Conservation (phyloP, 192 early-diverging fungal genomes). For the Chytriomyces sp. region DNA sequence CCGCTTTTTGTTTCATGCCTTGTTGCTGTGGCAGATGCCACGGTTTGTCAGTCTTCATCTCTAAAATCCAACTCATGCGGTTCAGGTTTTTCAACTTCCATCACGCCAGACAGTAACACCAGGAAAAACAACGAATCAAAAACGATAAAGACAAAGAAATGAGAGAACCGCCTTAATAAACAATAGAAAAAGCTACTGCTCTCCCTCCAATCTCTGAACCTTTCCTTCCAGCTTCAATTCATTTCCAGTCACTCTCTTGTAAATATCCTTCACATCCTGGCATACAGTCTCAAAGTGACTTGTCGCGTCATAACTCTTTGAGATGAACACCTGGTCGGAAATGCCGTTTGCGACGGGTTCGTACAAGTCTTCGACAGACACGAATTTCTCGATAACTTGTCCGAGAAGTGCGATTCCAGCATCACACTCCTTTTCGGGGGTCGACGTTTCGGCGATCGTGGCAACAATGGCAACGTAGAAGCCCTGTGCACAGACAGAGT, state of each 20-base stretch:
- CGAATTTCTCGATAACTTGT: slow-evolving; percentile 88
- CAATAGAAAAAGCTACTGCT: slow-evolving; percentile 12
- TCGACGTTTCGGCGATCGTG: slow-evolving; percentile 90
- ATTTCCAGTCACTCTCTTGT: slow-evolving; percentile 66
- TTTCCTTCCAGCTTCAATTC: slow-evolving; percentile 65
- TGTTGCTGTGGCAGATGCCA: too few species aligned
- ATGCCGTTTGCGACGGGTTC: slow-evolving; percentile 87
- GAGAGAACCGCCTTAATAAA: not conserved
- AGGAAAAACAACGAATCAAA: not conserved
- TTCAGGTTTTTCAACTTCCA: not conserved
- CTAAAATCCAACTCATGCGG: not conserved
- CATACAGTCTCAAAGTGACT: slow-evolving; percentile 99
- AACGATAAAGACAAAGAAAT: slow-evolving; percentile 5
- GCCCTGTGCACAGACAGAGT: slow-evolving; percentile 90
- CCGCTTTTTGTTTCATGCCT: not conserved
- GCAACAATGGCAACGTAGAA: slow-evolving; percentile 96
- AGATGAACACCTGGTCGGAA: slow-evolving; percentile 84
- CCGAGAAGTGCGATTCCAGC: slow-evolving; percentile 90
- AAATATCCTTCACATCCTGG: slow-evolving; percentile 94
- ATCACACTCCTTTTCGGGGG: slow-evolving; percentile 90
- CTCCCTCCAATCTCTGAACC: slow-evolving; percentile 60
- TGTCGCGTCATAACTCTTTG: slow-evolving; percentile 96
- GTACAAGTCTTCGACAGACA: slow-evolving; percentile 81
- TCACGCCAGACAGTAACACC: not conserved
- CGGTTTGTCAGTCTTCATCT: not conserved